phyloP scores from a whole-genome alignment of 176 grass and related monocot genomes.

The Zea mays region Zm-B73-REFERENCE-NAM-5.0 NC_050102.1:34203501-34204000 shows the following conservation, averaged over 20 bases:
- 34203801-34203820: conserved; percentile 81
- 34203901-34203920: neutral
- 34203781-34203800: conserved; percentile 76
- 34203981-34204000: conserved; percentile 14
- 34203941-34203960: conserved; percentile 41
- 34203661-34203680: no score
- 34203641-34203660: conserved; percentile 66
- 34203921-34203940: neutral
- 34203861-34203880: conserved; percentile 37
- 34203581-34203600: conserved; percentile 94
- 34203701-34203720: no score
- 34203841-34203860: conserved; percentile 30
- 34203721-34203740: neutral
- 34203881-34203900: conserved; percentile 28
- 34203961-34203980: conserved; percentile 1
- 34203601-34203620: conserved; percentile 97
- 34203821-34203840: conserved; percentile 73
- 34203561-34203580: conserved; percentile 94
- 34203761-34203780: conserved; percentile 96
- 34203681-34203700: no score
- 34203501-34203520: neutral
- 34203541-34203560: conserved; percentile 69
- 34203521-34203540: neutral
- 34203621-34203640: conserved; percentile 73
- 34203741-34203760: conserved; percentile 78